Evolutionary conservation across 2,329 filamentous ascomycete genomes (phyloP).

Genomic region (Botrytis squamosa): DNA sequence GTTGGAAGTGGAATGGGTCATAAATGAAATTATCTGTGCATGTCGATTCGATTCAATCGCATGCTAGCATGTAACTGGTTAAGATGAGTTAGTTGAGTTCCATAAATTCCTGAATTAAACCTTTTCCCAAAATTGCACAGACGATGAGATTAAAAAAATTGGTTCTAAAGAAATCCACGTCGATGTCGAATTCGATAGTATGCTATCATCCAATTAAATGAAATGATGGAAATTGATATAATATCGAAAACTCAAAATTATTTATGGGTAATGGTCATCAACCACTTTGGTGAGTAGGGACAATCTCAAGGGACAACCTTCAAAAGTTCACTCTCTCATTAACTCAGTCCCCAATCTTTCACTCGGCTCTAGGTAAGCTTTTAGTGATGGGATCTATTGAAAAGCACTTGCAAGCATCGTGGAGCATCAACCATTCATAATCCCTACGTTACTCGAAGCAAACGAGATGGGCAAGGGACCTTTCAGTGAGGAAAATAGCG

Average conservation of each 20-base stretch:
- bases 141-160: neutral
- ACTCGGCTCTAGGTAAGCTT: conserved; percentile 16
- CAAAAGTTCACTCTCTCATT: neutral
- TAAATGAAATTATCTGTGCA: neutral
- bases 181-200: neutral
- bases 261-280: neutral
- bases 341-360: neutral
- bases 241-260: conserved; percentile 5
- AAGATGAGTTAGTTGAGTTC: neutral
- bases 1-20: neutral
- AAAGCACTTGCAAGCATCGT: conserved; percentile 15
- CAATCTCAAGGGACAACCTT: neutral
- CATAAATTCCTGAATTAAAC: neutral
- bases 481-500: neutral
- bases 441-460: conserved; percentile 4
- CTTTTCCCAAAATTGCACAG: neutral
- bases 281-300: neutral
- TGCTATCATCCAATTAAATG: neutral
- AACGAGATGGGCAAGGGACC: conserved; percentile 11
- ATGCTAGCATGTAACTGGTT: neutral
- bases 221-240: neutral
- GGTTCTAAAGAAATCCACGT: neutral
- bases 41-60: neutral
- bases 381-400: conserved; percentile 6
- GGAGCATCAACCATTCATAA: neutral